Evolutionary conservation across 140 eudicot species (phyloP), one percentile per base, ranked within the genome.

Genomic region (Ambrosia hybrid): DNA sequence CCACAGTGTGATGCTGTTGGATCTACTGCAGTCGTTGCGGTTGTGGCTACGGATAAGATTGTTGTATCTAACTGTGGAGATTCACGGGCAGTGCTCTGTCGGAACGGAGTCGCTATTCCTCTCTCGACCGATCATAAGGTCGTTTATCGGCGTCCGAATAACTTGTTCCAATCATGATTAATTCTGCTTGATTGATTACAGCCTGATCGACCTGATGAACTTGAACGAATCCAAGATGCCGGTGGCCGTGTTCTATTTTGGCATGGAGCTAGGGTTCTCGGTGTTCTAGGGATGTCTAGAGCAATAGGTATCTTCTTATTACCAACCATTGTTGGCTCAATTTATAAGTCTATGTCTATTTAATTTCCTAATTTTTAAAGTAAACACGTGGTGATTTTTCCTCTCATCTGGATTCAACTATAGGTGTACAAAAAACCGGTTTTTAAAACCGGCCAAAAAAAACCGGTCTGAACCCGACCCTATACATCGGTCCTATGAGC

Each of bases 1-100:
- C 99, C 97, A 4, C 94, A 90, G 87, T 86, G 96, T 76, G 99
- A 93, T 55, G 96, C 96, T 43, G 99, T 90, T 4, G 99, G 99
- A 76, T 93, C 99, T 12, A 93, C 99, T 3, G 97, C 99, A 1
- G 99, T 93, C 13, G 99, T 93, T 15, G 89, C 99, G 3, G 81
- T 93, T 0, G 90, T 93, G 14, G 77, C 94, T 1, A 80, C 88
- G 15, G 88, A 86, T 9, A 88, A 85, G 45, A 86, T 93, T 11
- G 53, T 93, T 16, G 97, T 93, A 21, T 88, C 97, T 0, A 93
- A 90, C 52, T 90, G 97, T 55, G 99, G 99, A 0, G 99, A 93
- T 61, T 93, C 99, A 1, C 89, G 99, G 6, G 99, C 99, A 0
- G 91, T 93, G 5, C 87, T 93, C 17, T 86, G 91, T 68, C 86